Conservation (phyloP, 192 early-diverging fungal genomes). For the Coemansia interrupta region DNA sequence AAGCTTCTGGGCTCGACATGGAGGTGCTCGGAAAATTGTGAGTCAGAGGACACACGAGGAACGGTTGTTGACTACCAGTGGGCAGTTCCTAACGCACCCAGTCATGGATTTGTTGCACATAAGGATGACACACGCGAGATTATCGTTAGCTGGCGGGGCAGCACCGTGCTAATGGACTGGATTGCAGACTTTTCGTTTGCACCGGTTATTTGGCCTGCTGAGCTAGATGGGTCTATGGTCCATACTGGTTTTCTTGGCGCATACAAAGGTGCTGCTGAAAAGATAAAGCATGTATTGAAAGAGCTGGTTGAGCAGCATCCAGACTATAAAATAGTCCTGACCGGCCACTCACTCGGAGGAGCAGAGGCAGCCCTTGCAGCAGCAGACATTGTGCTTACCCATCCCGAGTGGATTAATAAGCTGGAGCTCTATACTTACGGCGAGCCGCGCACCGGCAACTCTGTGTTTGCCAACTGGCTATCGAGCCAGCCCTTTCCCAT, state of each 20-base stretch:
- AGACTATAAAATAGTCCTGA: constrained; percentile 41
- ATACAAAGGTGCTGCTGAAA: constrained; percentile 32
- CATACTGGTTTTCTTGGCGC: constrained; percentile 47
- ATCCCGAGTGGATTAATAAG: constrained; percentile 22
- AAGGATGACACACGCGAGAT: constrained; percentile 33
- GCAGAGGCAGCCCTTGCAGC: constrained; percentile 41
- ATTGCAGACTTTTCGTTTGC: constrained; percentile 45
- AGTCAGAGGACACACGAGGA: constrained; percentile 20
- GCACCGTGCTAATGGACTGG: constrained; percentile 33
- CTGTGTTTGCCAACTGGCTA: constrained; percentile 31
- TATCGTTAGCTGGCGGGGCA: constrained; percentile 37
- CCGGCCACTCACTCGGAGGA: constrained; percentile 52
- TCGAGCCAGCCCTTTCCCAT: constrained; percentile 9
- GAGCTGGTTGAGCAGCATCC: constrained; percentile 24
- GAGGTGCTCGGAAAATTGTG: constrained; percentile 23
- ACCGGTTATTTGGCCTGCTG: constrained; percentile 33
- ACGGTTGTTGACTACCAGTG: constrained; percentile 40
- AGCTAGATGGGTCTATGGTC: constrained; percentile 41
- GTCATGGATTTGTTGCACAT: constrained; percentile 35
- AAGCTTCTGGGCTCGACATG: constrained; percentile 11
- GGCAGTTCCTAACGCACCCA: constrained; percentile 24
- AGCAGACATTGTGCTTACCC: constrained; percentile 19
- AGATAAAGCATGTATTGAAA: constrained; percentile 15
- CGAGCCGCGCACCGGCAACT: constrained; percentile 42
- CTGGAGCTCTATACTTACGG: constrained; percentile 27